A percentile compares a stretch with the other conserved stretches of the same genome.
Conservation (phyloP, 768 basidiomycete species). For the Kwoniella sp. region DNA sequence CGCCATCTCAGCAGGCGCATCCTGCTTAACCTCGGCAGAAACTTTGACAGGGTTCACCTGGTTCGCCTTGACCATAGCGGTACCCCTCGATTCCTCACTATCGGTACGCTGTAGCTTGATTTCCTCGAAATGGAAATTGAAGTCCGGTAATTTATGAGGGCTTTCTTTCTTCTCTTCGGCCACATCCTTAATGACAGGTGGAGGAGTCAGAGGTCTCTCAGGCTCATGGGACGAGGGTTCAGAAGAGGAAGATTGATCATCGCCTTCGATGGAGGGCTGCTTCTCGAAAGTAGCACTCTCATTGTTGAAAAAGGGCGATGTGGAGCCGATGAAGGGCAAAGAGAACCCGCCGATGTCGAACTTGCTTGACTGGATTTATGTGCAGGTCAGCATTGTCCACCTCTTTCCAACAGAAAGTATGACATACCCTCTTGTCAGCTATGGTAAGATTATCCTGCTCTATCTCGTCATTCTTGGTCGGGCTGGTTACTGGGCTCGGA, state of each 20-base stretch:
- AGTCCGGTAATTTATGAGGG: slow-evolving; percentile 51
- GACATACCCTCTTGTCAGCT: slow-evolving; percentile 38
- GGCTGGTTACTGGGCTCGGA: slow-evolving; percentile 49
- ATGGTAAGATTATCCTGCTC: slow-evolving; percentile 17
- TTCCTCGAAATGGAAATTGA: slow-evolving; percentile 49
- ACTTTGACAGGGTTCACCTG: slow-evolving; percentile 14
- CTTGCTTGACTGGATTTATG: slow-evolving; percentile 30
- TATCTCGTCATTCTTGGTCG: slow-evolving; percentile 18
- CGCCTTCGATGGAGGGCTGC: slow-evolving; percentile 28
- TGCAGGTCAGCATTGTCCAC: background rate
- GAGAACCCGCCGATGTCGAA: slow-evolving; percentile 44
- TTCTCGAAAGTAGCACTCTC: slow-evolving; percentile 27
- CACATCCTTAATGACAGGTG: slow-evolving; percentile 15
- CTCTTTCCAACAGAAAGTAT: no score
- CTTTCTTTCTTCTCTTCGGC: slow-evolving; percentile 27
- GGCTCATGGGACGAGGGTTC: slow-evolving; percentile 11
- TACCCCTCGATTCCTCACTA: slow-evolving; percentile 9
- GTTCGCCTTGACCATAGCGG: slow-evolving; percentile 5
- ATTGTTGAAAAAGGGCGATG: slow-evolving; percentile 48
- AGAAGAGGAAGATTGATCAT: background rate
- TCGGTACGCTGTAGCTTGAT: slow-evolving; percentile 21
- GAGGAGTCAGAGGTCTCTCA: slow-evolving; percentile 47
- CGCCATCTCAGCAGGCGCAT: background rate
- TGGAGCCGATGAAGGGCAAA: slow-evolving; percentile 46
- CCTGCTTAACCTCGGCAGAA: slow-evolving; percentile 6